Base-by-base conservation (phyloP, 2,329 filamentous ascomycete genomes). In the Fusarium nanum region DNA sequence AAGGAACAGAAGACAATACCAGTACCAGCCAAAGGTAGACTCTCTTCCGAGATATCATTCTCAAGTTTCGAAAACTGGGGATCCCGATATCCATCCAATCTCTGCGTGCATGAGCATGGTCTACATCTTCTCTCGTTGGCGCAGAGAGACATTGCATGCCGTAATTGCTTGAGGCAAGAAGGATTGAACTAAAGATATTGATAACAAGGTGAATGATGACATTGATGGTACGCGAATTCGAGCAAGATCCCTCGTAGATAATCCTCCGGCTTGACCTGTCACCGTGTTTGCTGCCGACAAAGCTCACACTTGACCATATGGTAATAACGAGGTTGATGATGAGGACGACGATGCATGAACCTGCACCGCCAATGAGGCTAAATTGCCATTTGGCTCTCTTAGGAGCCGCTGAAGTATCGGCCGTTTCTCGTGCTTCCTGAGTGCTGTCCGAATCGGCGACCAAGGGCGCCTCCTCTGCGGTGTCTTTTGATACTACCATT, bases 1-100 rank as follows among this genome's bases (percentile, higher is more conserved):
- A 6, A 7, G 45, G 45, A 0, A 47, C 0, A 2, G 45, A 47
- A 0, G 45, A 47, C 9, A 47, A 2, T 0, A 25, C 7, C 0
- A 52, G 0, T 2, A 52, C 1, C 2, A 32, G 7, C 48, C 48
- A 52, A 27, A 52, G 32, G 9, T 13, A 0, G 5, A 3, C 22
- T 16, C 32, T 40, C 2, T 1, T 5, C 20, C 5, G 1, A 7
- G 48, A 40, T 0, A 52, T 3, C 2, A 13, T 27, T 14, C 32
- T n/a, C 12, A 40, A 16, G 32, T 52, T 52, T 1, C 30, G 48
- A 11, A 52, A 52, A 16, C 48, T 52, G 3, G 32, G 48, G 0
- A 52, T 40, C 6, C 48, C 48, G 5, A 52, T 52, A 1, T 52
- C 48, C 11, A 52, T 22, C 48, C 48, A 50, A 2, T 1, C 1